phyloP scores from a whole-genome alignment of 305 asterid genomes.

The Plantago rigida region DNA sequence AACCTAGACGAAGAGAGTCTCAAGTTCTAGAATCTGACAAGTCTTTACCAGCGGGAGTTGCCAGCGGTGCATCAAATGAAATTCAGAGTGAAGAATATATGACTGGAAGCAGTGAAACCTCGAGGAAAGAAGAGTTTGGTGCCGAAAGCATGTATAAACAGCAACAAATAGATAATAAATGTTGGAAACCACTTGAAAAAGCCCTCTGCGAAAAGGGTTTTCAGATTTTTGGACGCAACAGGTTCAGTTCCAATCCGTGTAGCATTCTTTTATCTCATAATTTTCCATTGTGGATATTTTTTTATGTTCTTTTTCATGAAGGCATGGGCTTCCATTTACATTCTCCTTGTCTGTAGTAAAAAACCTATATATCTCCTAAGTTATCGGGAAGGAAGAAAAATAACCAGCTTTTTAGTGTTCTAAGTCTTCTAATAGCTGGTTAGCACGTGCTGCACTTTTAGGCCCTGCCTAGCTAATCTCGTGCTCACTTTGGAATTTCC shows the following conservation, averaged over 20 bases:
- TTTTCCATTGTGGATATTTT: conserved; percentile 1
- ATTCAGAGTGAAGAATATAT: conserved; percentile 38
- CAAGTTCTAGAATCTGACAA: conserved; percentile 35
- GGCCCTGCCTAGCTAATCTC: conserved; percentile 15
- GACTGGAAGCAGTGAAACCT: conserved; percentile 37
- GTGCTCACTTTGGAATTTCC: conserved; percentile 19
- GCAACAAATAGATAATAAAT: conserved; percentile 40
- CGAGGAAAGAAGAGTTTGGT: conserved; percentile 45
- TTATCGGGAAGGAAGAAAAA: neutral
- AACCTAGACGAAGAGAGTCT: conserved; percentile 47
- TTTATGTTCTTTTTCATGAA: conserved; percentile 1
- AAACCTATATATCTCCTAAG: conserved; percentile 12
- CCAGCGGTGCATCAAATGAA: conserved; percentile 47
- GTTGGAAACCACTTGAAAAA: conserved; percentile 87
- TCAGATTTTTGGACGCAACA: conserved; percentile 78
- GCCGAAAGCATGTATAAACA: conserved; percentile 43
- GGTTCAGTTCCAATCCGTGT: conserved; percentile 42
- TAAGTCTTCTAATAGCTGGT: conserved; percentile 18
- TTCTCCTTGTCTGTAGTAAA: conserved; percentile 2
- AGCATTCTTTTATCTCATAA: conserved; percentile 21
- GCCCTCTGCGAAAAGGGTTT: conserved; percentile 88
- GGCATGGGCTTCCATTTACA: conserved; percentile 4
- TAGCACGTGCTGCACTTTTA: conserved; percentile 2
- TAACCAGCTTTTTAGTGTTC: conserved; percentile 11
- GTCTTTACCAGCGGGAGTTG: conserved; percentile 43